phyloP scores from a whole-genome alignment of 352 stramenopile genomes.

The Globisporangium mamillatum region DNA sequence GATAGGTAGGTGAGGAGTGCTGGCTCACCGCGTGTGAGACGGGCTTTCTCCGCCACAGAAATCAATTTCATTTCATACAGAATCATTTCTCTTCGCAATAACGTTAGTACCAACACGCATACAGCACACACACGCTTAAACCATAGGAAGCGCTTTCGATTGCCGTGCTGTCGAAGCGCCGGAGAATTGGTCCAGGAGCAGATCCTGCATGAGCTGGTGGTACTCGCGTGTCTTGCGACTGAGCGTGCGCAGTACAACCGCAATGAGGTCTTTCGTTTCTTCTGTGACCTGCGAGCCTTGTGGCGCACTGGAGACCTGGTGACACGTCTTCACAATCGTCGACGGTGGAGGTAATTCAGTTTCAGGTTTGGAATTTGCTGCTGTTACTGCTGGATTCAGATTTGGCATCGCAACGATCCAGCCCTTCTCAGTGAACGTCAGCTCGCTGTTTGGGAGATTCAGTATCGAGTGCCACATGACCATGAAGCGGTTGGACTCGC shows the following conservation, averaged over 20 bases:
- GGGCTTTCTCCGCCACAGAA: not conserved
- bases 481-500: slow-evolving; percentile 6
- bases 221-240: slow-evolving; percentile 3
- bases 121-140: not conserved
- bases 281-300: not conserved
- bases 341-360: not conserved
- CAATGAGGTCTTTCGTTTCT: not conserved
- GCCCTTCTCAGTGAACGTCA: slow-evolving; percentile 5
- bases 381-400: not conserved
- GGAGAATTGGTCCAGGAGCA: slow-evolving; percentile 9
- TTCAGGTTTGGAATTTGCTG: not conserved
- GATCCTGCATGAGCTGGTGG: slow-evolving; percentile 9
- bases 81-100: not conserved
- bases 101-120: not conserved
- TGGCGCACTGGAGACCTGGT: slow-evolving; percentile 8
- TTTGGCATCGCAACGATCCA: not conserved
- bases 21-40: not conserved
- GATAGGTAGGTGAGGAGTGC: not conserved
- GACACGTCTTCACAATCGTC: slow-evolving; percentile 10
- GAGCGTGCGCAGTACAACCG: slow-evolving; percentile 9
- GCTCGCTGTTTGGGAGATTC: not conserved
- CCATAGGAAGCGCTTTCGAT: not conserved
- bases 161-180: not conserved
- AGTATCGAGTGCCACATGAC: slow-evolving; percentile 7
- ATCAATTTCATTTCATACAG: not conserved